These are phyloP conservation scores for Pythium volutum DNA, from an alignment of 352 stramenopile species.

Conservation along the genomic window DNA sequence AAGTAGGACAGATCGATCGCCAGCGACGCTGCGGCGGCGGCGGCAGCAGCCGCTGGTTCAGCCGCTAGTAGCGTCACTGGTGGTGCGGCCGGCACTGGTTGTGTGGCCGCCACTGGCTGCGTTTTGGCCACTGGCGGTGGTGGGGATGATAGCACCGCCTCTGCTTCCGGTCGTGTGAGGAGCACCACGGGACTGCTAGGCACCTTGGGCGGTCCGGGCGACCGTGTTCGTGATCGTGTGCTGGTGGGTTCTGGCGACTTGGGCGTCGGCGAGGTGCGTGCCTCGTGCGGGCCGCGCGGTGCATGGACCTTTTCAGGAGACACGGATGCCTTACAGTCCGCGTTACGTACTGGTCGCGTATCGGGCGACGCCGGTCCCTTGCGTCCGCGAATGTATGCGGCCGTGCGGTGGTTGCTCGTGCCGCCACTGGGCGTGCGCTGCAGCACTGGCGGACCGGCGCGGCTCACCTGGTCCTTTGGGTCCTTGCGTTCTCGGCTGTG, in stretches of 20 bases:
- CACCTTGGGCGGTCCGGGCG: no score
- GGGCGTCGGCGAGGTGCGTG: neutral
- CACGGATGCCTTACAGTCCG: neutral
- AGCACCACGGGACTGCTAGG: no score
- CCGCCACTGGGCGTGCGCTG: neutral
- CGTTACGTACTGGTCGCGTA: neutral
- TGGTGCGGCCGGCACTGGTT: no score
- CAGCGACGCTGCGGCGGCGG: neutral
- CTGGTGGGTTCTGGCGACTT: neutral
- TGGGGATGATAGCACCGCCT: no score
- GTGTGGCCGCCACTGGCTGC: no score
- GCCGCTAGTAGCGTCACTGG: neutral
- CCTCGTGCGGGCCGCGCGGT: neutral
- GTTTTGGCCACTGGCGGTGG: no score
- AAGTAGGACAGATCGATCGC: constrained; percentile 26
- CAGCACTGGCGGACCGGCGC: neutral
- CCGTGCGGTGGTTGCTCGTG: constrained; percentile 1
- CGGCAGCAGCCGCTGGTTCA: no score
- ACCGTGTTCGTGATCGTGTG: no score
- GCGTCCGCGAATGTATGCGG: neutral
- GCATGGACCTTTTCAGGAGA: neutral
- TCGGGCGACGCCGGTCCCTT: neutral
- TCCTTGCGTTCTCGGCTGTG: neutral
- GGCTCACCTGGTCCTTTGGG: neutral
- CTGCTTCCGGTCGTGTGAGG: no score